phyloP scores from a whole-genome alignment of 2,329 filamentous ascomycete species.

The Pseudogymnoascus sp. region DNA sequence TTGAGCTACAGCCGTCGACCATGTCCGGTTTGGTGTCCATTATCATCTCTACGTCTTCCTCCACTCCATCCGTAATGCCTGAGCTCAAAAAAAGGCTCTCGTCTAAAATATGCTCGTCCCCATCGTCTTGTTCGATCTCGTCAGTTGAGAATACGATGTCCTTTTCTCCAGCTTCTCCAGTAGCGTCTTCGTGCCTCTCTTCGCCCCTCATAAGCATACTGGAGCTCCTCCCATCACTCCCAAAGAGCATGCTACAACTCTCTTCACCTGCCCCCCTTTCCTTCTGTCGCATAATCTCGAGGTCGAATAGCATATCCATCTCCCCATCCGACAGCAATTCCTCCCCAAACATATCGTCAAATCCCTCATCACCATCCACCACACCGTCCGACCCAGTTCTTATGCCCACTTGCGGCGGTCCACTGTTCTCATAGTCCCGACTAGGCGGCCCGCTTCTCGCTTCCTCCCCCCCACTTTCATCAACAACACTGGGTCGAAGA shows the following conservation, averaged over 20 bases:
- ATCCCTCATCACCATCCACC: not conserved
- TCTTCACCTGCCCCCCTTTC: not conserved
- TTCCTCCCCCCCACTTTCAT: not conserved
- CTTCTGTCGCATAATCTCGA: not conserved
- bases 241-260: not conserved
- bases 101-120: not conserved
- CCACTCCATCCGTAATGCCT: not conserved
- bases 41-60: not conserved
- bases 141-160: not conserved
- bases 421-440: not conserved
- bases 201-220: not conserved
- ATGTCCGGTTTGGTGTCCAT: not conserved
- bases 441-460: not conserved
- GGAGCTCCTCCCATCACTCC: not conserved
- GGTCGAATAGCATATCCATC: constrained; percentile 9
- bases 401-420: not conserved
- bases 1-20: not conserved
- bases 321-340: constrained; percentile 1
- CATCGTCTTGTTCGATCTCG: not conserved
- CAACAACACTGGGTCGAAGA: constrained; percentile 9
- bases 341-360: not conserved
- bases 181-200: not conserved
- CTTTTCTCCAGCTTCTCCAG: not conserved
- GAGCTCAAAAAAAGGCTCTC: not conserved
- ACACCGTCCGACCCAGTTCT: not conserved